Percentiles rank a stretch among this genome's conserved stretches.
Evolutionary conservation across 495 filamentous ascomycete species (phyloP).

Genomic region (Penicillium maclennaniae): DNA sequence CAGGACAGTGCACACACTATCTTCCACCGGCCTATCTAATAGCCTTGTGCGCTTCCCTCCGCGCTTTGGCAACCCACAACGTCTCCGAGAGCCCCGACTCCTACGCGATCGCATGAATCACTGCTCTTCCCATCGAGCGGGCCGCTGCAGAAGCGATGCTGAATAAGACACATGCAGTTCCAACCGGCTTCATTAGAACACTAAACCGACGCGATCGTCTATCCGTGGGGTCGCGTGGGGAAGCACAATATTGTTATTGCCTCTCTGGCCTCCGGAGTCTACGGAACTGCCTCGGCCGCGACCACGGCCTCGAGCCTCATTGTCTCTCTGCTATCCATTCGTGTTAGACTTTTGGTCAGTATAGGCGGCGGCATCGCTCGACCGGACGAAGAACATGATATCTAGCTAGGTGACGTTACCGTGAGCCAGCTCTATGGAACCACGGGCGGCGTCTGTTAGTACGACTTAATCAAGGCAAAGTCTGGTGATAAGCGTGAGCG

Average conservation of each 20-base stretch:
- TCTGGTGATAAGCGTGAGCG: slow-evolving; percentile 3
- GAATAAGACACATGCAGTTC: slow-evolving; percentile 13
- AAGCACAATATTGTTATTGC: slow-evolving; percentile 31
- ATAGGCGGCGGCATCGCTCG: slow-evolving; percentile 24
- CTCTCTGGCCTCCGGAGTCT: slow-evolving; percentile 15
- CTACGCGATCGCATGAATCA: slow-evolving; percentile 22
- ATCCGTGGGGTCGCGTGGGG: slow-evolving; percentile 36
- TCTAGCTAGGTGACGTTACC: slow-evolving; percentile 22
- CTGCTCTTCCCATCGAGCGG: slow-evolving; percentile 15
- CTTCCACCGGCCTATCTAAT: not conserved
- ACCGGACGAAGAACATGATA: slow-evolving; percentile 14
- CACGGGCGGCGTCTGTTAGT: slow-evolving; percentile 16
- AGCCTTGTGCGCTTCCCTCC: slow-evolving; percentile 1
- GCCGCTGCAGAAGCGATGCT: slow-evolving; percentile 19
- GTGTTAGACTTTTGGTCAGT: slow-evolving; percentile 22
- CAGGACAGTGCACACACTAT: no score
- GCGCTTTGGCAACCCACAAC: slow-evolving; percentile 16
- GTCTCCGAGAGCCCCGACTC: slow-evolving; percentile 2
- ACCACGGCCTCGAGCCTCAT: slow-evolving; percentile 29
- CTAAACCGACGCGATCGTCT: slow-evolving; percentile 32
- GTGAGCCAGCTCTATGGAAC: slow-evolving; percentile 15
- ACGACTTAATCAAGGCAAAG: slow-evolving; percentile 18
- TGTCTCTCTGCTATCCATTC: slow-evolving; percentile 10
- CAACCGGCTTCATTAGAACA: slow-evolving; percentile 3
- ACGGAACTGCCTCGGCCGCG: slow-evolving; percentile 17